phyloP scores from a whole-genome alignment of 768 basidiomycete species.

The Amanita subjunquillea region DNA sequence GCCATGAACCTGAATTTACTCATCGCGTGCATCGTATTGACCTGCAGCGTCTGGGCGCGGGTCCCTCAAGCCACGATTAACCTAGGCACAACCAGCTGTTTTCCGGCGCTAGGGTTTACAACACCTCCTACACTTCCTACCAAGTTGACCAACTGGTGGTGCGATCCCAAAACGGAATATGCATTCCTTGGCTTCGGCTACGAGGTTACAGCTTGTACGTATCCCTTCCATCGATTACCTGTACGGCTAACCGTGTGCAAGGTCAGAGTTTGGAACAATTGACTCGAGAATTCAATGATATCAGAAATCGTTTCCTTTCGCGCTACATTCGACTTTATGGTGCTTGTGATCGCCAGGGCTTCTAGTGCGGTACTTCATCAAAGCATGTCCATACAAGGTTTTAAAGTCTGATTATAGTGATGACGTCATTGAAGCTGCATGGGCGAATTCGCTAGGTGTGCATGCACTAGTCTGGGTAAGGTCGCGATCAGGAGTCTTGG shows the following conservation, averaged over 20 bases:
- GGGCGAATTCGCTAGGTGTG: constrained; percentile 39
- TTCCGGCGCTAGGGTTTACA: constrained; percentile 29
- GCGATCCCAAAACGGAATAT: constrained; percentile 40
- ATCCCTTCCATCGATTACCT: not conserved
- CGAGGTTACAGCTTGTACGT: constrained; percentile 45
- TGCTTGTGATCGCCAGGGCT: constrained; percentile 23
- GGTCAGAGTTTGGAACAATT: constrained; percentile 39
- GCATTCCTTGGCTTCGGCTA: constrained; percentile 62
- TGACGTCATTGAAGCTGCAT: constrained; percentile 46
- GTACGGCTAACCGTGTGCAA: constrained; percentile 10
- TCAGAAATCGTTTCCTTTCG: constrained; percentile 37
- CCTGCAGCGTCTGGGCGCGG: not conserved
- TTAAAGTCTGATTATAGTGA: constrained; percentile 16
- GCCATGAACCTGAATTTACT: not conserved
- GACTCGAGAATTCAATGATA: constrained; percentile 39
- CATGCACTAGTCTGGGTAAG: constrained; percentile 54
- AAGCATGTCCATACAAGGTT: not conserved
- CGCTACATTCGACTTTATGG: constrained; percentile 44
- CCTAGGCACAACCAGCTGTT: constrained; percentile 11
- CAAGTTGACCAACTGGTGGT: constrained; percentile 37
- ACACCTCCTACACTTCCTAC: constrained; percentile 33
- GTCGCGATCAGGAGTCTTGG: not conserved
- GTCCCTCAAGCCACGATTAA: not conserved
- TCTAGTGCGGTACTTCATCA: constrained; percentile 18
- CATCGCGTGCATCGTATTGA: not conserved